Evolutionary conservation across 139 green algal genomes (phyloP).

Genomic region (Chlorella sorokiniana): DNA sequence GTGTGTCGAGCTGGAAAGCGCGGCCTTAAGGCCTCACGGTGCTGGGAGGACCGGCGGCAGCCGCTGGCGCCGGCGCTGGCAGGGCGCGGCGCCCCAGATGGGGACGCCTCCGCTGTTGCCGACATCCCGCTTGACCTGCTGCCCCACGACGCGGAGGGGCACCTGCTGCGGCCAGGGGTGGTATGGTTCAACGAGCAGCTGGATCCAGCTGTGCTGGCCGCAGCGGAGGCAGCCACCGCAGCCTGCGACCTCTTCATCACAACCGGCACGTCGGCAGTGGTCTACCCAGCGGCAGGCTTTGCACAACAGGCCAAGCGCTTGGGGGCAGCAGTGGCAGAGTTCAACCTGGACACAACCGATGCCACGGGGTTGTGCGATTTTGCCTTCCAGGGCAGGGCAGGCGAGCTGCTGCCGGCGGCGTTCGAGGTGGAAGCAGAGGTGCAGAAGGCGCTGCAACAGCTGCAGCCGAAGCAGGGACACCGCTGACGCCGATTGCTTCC

Average conservation of each 20-base stretch:
- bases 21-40: slow-evolving; percentile 5
- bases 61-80: slow-evolving; percentile 53
- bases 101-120: slow-evolving; percentile 10
- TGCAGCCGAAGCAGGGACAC: background rate
- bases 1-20: slow-evolving; percentile 43
- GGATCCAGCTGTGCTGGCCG: slow-evolving; percentile 43
- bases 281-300: slow-evolving; percentile 65
- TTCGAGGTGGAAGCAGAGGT: slow-evolving; percentile 28
- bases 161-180: slow-evolving; percentile 55
- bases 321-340: slow-evolving; percentile 57
- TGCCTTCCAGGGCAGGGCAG: slow-evolving; percentile 39
- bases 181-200: slow-evolving; percentile 63
- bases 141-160: slow-evolving; percentile 72
- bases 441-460: background rate
- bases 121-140: slow-evolving; percentile 50
- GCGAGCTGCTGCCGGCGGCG: slow-evolving; percentile 32
- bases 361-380: slow-evolving; percentile 39
- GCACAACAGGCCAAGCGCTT: slow-evolving; percentile 34
- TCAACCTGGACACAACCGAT: slow-evolving; percentile 60
- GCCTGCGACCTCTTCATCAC: slow-evolving; percentile 56
- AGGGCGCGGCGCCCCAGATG: slow-evolving; percentile 28
- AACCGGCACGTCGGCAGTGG: slow-evolving; percentile 54
- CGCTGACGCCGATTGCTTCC: too few species aligned
- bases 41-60: slow-evolving; percentile 56
- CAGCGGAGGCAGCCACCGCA: slow-evolving; percentile 32